Evolutionary conservation across 345 rosid genomes (phyloP).

Genomic region (Aurinia saxatilis): DNA sequence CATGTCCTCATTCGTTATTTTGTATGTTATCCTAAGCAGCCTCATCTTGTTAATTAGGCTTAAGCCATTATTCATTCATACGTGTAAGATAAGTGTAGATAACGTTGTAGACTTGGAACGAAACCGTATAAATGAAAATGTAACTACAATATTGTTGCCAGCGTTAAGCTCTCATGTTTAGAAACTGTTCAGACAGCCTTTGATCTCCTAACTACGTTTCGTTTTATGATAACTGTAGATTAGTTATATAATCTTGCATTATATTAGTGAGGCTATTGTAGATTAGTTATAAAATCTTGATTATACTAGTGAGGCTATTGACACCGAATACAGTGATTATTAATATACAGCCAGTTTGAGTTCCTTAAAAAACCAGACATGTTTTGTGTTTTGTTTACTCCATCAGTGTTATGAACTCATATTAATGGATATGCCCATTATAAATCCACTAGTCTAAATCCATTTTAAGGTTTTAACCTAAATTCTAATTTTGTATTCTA

Average conservation of each 20-base stretch:
- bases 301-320: too few species aligned
- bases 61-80: background rate
- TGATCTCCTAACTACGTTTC: background rate
- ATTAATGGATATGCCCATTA: too few species aligned
- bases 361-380: background rate
- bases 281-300: too few species aligned
- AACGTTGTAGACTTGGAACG: too few species aligned
- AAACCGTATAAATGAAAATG: background rate
- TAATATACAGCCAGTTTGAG: background rate
- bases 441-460: too few species aligned
- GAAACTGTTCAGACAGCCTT: background rate
- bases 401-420: too few species aligned
- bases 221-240: too few species aligned
- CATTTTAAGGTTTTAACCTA: too few species aligned
- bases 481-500: too few species aligned
- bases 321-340: background rate
- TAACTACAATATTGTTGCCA: background rate
- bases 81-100: constrained; percentile 22
- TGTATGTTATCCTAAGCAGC: background rate
- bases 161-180: background rate
- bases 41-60: background rate
- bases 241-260: too few species aligned
- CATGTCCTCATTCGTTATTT: background rate
- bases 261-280: too few species aligned
- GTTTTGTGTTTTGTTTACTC: background rate